Conservation (phyloP, 2,329 filamentous ascomycete genomes). For the Pseudogymnoascus sp. region DNA sequence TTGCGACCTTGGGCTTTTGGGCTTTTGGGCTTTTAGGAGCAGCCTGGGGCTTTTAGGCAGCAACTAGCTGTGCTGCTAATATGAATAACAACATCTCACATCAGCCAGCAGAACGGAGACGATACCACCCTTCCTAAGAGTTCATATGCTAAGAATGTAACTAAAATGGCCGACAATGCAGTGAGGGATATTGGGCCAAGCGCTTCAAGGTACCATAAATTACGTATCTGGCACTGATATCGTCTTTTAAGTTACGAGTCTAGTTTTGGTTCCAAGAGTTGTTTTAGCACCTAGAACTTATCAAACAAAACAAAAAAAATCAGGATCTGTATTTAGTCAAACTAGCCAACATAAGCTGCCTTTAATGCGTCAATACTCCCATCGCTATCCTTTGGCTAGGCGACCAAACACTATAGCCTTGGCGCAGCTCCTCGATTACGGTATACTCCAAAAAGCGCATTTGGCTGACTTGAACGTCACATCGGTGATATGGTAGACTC, state of each 20-base stretch:
- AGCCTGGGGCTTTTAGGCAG: too few species aligned
- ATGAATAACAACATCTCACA: too few species aligned
- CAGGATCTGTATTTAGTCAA: not conserved
- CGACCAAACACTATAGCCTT: not conserved
- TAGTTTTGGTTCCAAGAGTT: not conserved
- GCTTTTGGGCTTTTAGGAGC: not conserved
- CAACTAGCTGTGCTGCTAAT: too few species aligned
- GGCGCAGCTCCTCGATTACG: too few species aligned
- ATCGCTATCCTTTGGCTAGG: not conserved
- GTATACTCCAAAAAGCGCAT: too few species aligned
- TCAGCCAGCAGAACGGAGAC: too few species aligned
- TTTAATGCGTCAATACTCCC: not conserved
- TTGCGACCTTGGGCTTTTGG: not conserved
- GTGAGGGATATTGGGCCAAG: too few species aligned
- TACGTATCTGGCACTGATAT: not conserved
- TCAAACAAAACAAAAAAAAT: not conserved
- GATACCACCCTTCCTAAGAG: too few species aligned
- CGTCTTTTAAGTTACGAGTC: not conserved
- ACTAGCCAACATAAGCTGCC: not conserved
- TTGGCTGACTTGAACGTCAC: too few species aligned
- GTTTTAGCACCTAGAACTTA: not conserved
- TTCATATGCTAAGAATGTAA: too few species aligned
- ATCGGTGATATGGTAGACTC: too few species aligned
- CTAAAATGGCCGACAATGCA: too few species aligned
- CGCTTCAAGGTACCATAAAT: not conserved